Evolutionary conservation across 2,329 filamentous ascomycete species (phyloP).

Genomic region (Cytospora schulzeri): DNA sequence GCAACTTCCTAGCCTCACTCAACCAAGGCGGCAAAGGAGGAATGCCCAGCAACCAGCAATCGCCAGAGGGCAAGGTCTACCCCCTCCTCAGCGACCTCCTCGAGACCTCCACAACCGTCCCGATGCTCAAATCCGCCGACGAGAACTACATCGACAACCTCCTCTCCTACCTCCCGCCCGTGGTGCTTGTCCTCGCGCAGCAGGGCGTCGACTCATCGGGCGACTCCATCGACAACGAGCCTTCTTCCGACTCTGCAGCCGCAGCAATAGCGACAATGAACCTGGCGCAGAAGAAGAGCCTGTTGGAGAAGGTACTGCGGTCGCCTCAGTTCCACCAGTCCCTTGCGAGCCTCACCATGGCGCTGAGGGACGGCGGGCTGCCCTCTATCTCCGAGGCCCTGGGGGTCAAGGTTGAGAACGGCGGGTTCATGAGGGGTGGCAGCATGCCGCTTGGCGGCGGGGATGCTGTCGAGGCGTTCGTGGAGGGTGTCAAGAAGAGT

Average conservation of each 20-base stretch:
- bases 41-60: conserved; percentile 40
- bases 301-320: conserved; percentile 79
- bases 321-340: conserved; percentile 92
- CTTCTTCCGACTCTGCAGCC: conserved; percentile 67
- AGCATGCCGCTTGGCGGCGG: conserved; percentile 85
- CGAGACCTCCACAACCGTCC: conserved; percentile 73
- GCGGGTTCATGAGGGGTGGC: conserved; percentile 77
- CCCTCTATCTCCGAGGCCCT: conserved; percentile 88
- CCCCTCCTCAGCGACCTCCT: conserved; percentile 87
- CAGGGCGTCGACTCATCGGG: conserved; percentile 55
- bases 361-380: conserved; percentile 85
- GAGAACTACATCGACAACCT: conserved; percentile 72
- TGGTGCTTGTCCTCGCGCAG: conserved; percentile 75
- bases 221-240: conserved; percentile 62
- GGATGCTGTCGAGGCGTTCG: conserved; percentile 86
- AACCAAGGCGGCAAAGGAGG: conserved; percentile 52
- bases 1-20: conserved; percentile 86
- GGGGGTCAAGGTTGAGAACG: conserved; percentile 76
- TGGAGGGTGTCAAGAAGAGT: conserved; percentile 82
- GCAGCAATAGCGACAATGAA: conserved; percentile 75
- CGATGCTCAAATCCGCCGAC: conserved; percentile 68
- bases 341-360: conserved; percentile 80
- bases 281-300: conserved; percentile 73
- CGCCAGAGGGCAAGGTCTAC: conserved; percentile 64
- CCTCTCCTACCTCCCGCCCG: conserved; percentile 75